Conservation (phyloP, 805 yeast genomes). For the Candida taoyuanica region DNA sequence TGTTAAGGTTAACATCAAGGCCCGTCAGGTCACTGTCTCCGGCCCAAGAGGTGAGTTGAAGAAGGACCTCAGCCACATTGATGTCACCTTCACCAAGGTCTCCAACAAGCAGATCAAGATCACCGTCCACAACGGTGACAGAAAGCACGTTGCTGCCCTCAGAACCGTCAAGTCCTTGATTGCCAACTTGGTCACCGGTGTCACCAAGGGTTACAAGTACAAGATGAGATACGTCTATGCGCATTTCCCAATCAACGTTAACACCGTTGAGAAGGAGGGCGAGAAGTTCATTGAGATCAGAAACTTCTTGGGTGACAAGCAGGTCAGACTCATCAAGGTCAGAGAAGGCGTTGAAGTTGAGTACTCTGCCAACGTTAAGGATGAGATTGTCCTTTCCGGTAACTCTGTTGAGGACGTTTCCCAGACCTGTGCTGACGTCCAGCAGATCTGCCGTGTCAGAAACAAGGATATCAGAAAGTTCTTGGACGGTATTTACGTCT, state of each 20-base stretch:
- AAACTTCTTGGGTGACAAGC: conserved; percentile 99
- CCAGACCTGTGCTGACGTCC: conserved; percentile 97
- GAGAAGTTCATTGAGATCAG: conserved; percentile 84
- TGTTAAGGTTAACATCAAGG: conserved; percentile 85
- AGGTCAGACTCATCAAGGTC: conserved; percentile 83
- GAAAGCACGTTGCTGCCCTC: conserved; percentile 99
- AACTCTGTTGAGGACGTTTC: conserved; percentile 97
- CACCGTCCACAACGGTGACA: conserved; percentile 97
- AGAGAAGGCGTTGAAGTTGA: conserved; percentile 87
- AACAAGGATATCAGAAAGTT: conserved; percentile 99
- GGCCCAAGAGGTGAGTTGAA: conserved; percentile 96
- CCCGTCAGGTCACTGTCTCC: conserved; percentile 84
- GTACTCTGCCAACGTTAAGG: conserved; percentile 82
- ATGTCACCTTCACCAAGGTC: conserved; percentile 86
- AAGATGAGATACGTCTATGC: conserved; percentile 99
- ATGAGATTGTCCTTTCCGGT: conserved; percentile 89
- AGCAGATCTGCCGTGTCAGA: conserved; percentile 97
- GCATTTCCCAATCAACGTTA: conserved; percentile 99
- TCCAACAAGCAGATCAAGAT: conserved; percentile 71
- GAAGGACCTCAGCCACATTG: conserved; percentile 91
- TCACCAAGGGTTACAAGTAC: conserved; percentile 98
- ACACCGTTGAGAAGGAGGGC: conserved; percentile 78
- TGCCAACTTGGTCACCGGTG: conserved; percentile 95
- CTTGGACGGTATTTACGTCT: conserved; percentile 99
- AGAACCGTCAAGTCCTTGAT: conserved; percentile 97